Base-by-base conservation (phyloP, 768 basidiomycete genomes). In the Gautieria morchelliformis region DNA sequence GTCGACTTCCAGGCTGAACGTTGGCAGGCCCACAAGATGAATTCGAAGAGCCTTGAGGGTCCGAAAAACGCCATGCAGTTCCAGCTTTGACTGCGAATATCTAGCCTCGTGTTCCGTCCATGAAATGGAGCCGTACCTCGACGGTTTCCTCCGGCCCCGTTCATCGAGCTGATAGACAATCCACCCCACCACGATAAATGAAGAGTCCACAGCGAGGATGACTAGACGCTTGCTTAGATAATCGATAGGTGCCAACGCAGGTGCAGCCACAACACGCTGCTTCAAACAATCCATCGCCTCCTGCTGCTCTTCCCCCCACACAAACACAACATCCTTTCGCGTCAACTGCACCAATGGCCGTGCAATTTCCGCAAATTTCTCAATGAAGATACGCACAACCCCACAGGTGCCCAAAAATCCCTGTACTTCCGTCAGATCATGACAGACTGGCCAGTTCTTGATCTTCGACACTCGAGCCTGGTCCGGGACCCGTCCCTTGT, bases 21-120 rank as follows among this genome's bases (percentile, higher is more conserved):
- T 59, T 14, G 65, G 64, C 1, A 69, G 56, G 10, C 70, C 72
- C 65, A 65, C 70, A 4, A 72, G 52, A 1, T 67, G 53, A 42
- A 71, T 64, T 1, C 67, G 61, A 0, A 70, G 49, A 1, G 64
- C 66, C 33, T 66, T 67, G 22, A 75, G 35, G 0, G 70, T 68
- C 0, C 70, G 50, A 50, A 63, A 71, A 0, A 76, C 47, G 0
- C 76, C 70, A 51, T 72, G 76, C 0, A 75, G 64, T 56, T 78
- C 74, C 0, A 68, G 33, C 46, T 79, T 78, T 0, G 72, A 63
- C 58, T 74, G 72, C 0, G 70, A 70, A 53, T 74, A 76, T 4
- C 64, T 56, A 0, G 65, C 57, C 59, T 74, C 69, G 0, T 55
- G 53, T 0, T 57, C 57, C 17, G 58, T 69, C 61, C 66, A 73